Evolutionary conservation across 73 alveolate genomes (phyloP), one percentile per base, ranked within the genome.

Genomic region (Halteria grandinella): DNA sequence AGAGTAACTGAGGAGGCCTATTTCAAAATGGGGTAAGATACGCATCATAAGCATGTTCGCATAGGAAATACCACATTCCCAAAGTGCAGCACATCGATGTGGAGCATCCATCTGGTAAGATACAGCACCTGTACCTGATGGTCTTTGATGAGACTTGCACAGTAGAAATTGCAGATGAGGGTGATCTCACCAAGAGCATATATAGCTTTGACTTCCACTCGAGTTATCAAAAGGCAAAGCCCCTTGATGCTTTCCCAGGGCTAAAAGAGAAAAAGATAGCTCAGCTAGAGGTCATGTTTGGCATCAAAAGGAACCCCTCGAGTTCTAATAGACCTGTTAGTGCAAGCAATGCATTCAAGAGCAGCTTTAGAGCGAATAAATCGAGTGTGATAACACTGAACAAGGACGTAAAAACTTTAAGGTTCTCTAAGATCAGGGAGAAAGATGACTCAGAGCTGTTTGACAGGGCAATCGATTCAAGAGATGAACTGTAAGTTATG

Each of bases 141-240:
- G n/a, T 66, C 3, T 52, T 66, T 6, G 43, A 66, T 66, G 80
- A 66, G 32, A 66, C 43, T 45, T 5, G 80, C 18, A 66, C 43
- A 10, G 66, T 47, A 2, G 63, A 44, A 1, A 21, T 66, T 23
- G 80, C 29, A 0, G 4, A 8, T 5, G 66, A 33, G 24, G 43
- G 28, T 6, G 52, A 66, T 44, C 31, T 47, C 20, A 34, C n/a
- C 14, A 6, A 41, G 5, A 66, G 3, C 18, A 52, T 66, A 1
- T 32, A 44, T 51, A 8, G 10, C 3, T 66, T 66, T 27, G 32
- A 66, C 39, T 66, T 66, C 29, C 6, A 6, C 8, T 66, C 80
- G 23, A 10, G 43, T 5, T 66, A 66, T 44, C 20, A 41, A 25
- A 66, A 66, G 23, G 55, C 80, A 10, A 66, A 47, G 39, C 32